Evolutionary conservation across 2,329 filamentous ascomycete species (phyloP), one percentile per base, ranked within the genome.

Genomic region (Orbilia oligospora): DNA sequence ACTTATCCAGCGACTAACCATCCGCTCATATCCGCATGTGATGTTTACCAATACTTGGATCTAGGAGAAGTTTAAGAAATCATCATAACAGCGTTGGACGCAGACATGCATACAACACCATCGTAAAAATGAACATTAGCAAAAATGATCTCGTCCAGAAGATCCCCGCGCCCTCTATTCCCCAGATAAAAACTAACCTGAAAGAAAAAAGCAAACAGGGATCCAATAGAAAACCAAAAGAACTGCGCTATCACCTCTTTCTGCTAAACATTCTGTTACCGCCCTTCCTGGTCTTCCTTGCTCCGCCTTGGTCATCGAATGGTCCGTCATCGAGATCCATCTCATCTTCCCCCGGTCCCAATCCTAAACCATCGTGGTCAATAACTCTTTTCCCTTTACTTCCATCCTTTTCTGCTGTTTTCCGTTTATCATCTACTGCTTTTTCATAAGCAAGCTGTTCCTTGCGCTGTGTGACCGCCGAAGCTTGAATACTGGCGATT

Each of bases 401-500:
- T 18, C 71, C 70, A 16, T 73, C 79, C 58, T 77, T 73, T 46
- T 76, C 72, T 10, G 70, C 76, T 12, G 71, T 24, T 20, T 81
- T 81, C 80, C 84, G 84, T 73, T 87, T 87, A 0, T 86, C 86
- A 24, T 87, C 84, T 5, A 90, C 82, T 0, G 89, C 85, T 44
- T 84, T 84, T 49, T 88, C 86, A 8, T 90, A 83, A 49, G 87
- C 86, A 5, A 85, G 83, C 63, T 87, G 86, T 58, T 88, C 87
- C 10, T 84, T 86, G 48, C 88, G 87, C 16, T 90, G 87, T 58
- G 85, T 84, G 30, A 86, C 85, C 0, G 92, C 91, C 0, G 87
- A 86, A 0, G 84, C 84, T 81, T 89, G 90, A 79, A 97, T 90
- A 36, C 85, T 86, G 14, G 87, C 87, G 71, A 97, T 92, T 83